Base-by-base conservation (phyloP, 108 stramenopile species). In the Skeletonema potamos region DNA sequence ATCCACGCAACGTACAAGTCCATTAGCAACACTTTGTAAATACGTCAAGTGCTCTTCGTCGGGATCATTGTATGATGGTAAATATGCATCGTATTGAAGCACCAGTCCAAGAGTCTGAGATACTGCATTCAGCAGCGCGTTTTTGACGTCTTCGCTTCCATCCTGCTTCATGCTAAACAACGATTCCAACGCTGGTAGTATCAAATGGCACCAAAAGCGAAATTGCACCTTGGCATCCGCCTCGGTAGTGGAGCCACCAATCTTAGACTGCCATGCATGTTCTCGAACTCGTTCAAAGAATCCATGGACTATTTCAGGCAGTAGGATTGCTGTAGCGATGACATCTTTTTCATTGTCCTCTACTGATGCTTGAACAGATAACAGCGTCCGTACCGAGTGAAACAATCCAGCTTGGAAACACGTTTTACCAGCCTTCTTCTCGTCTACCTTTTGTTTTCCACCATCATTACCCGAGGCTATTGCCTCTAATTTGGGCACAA, bases 31-130 rank as follows among this genome's bases (percentile, higher is more conserved):
- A 39, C 57, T 13, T 17, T 83, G 54, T 26, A 92, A 77, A 64
- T 84, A 90, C 1, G 69, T 15, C 24, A 86, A 65, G 27, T 84
- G 62, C 20, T 62, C 36, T 30, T 76, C 83, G 8, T 83, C 74
- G 0, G 69, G 66, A 81, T 88, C 88, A 27, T 72, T 74, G 51
- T 83, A 77, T 3, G 92, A 84, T 27, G 92, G 84, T 7, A 78
- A 79, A 62, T 93, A 93, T 10, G 78, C 82, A 72, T 93, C 86
- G 41, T 87, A 70, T 27, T 81, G 62, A 27, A 91, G 60, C 9
- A 93, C 57, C 13, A 84, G 18, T 2, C 66, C 28, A 8, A 91
- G 32, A 32, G 77, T 76, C 33, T 73, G 28, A 0, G 68, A 72
- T 30, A 86, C 18, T 17, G 85, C 55, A 1, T 54, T 54, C 22